Evolutionary conservation across 768 basidiomycete species (phyloP).

Genomic region (Xanthoconium stramineum): DNA sequence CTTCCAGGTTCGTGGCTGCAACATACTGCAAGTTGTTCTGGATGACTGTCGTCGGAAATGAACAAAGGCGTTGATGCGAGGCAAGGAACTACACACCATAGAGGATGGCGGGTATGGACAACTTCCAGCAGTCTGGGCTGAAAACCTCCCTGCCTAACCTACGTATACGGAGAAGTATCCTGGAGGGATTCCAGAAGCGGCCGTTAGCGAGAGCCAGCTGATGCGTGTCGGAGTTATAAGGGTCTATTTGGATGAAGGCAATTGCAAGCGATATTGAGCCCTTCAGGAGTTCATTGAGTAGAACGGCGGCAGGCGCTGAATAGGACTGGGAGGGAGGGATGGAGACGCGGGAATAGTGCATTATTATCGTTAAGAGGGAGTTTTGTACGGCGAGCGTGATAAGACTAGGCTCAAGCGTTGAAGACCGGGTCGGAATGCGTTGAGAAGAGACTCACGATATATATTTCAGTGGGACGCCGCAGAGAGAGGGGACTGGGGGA

Average conservation of each 20-base stretch:
- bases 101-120: conserved; percentile 94
- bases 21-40: conserved; percentile 97
- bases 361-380: conserved; percentile 84
- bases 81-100: conserved; percentile 51
- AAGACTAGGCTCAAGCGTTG: conserved; percentile 42
- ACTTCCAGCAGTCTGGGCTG: conserved; percentile 93
- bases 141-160: conserved; percentile 69
- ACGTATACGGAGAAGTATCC: conserved; percentile 46
- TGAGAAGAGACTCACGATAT: conserved; percentile 51
- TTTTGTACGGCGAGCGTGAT: conserved; percentile 91
- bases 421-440: conserved; percentile 1
- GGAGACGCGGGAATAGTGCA: conserved; percentile 93
- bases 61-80: neutral
- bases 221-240: conserved; percentile 28
- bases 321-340: conserved; percentile 73
- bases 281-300: conserved; percentile 93
- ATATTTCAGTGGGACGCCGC: conserved; percentile 74
- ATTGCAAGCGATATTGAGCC: conserved; percentile 82
- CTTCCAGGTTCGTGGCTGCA: conserved; percentile 89
- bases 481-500: conserved; percentile 50
- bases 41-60: conserved; percentile 49
- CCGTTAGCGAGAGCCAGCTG: conserved; percentile 30
- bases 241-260: conserved; percentile 67
- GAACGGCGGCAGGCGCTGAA: conserved; percentile 90
- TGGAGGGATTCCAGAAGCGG: conserved; percentile 36